A percentile compares a stretch with the other conserved stretches of the same genome.
Conservation (phyloP, 495 filamentous ascomycete species). For the Hyaloscypha variabilis region DNA sequence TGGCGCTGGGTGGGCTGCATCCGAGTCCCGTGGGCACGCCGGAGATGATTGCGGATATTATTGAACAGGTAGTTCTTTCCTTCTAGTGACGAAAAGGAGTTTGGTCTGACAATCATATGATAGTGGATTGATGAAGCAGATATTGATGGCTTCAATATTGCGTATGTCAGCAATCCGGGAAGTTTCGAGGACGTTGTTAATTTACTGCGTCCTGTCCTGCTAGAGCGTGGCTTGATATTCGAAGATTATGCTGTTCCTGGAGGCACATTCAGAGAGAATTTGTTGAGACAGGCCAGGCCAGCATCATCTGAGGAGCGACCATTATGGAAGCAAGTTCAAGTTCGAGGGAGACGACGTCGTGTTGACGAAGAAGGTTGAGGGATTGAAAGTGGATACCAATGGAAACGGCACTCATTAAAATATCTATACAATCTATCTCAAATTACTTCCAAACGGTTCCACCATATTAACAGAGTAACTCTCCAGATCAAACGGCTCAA, state of each 20-base stretch:
- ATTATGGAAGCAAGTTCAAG: conserved; percentile 9
- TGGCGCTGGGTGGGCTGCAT: conserved; percentile 45
- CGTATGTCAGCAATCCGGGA: conserved; percentile 40
- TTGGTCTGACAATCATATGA: neutral
- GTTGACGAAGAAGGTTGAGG: neutral
- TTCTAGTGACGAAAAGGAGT: neutral
- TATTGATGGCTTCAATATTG: conserved; percentile 66
- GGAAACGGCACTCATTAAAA: no score
- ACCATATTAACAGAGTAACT: neutral
- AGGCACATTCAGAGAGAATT: conserved; percentile 54
- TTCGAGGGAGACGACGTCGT: neutral
- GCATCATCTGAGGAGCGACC: conserved; percentile 1
- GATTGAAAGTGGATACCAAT: no score
- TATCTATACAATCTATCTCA: no score
- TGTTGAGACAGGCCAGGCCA: conserved; percentile 37
- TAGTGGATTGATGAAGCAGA: conserved; percentile 61
- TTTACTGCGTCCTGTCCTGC: conserved; percentile 59
- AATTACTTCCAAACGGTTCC: no score
- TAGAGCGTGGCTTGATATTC: conserved; percentile 55
- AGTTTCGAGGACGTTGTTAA: conserved; percentile 66
- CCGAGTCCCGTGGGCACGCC: conserved; percentile 58
- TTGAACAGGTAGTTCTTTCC: conserved; percentile 44
- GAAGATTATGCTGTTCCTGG: conserved; percentile 49
- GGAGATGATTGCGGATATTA: conserved; percentile 57
- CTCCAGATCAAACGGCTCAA: conserved; percentile 6